Percentiles rank a stretch among this genome's conserved stretches.
phyloP scores from a whole-genome alignment of 345 rosid species.

The Psidium guajava region DNA sequence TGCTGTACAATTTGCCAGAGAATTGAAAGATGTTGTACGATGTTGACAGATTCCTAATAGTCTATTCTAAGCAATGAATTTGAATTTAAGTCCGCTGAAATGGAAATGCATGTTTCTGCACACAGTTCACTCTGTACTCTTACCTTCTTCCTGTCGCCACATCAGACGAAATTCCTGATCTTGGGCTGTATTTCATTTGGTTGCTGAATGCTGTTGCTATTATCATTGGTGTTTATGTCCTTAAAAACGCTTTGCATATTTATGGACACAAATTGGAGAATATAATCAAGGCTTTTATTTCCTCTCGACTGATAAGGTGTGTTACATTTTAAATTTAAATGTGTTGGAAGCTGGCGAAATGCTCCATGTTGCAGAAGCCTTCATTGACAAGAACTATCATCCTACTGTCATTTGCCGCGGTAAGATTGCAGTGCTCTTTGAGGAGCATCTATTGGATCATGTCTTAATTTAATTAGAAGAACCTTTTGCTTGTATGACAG shows the following conservation, averaged over 20 bases:
- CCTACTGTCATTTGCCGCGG: conserved; percentile 95
- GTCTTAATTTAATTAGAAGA: neutral
- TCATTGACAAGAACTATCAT: conserved; percentile 78
- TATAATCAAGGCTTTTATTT: neutral
- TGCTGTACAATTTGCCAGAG: neutral
- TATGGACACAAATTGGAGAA: neutral
- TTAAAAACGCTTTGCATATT: neutral
- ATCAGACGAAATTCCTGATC: neutral
- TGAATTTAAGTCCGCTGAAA: neutral
- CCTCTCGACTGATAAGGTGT: neutral
- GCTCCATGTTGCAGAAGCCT: conserved; percentile 97
- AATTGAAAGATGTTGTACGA: neutral
- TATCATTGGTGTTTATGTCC: neutral
- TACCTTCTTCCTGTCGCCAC: neutral
- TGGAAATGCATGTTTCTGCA: neutral
- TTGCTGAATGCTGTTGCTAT: neutral
- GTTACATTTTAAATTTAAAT: neutral
- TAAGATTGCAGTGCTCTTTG: conserved; percentile 2
- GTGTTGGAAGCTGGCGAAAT: conserved; percentile 78
- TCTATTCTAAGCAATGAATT: neutral
- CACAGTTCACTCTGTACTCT: neutral
- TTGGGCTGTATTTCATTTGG: neutral
- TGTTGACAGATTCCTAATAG: neutral
- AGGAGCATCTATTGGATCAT: neutral
- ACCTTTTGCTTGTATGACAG: conserved; percentile 15